Evolutionary conservation across 495 filamentous ascomycete genomes (phyloP).

Genomic region (Aspergillus carlsbadensis): DNA sequence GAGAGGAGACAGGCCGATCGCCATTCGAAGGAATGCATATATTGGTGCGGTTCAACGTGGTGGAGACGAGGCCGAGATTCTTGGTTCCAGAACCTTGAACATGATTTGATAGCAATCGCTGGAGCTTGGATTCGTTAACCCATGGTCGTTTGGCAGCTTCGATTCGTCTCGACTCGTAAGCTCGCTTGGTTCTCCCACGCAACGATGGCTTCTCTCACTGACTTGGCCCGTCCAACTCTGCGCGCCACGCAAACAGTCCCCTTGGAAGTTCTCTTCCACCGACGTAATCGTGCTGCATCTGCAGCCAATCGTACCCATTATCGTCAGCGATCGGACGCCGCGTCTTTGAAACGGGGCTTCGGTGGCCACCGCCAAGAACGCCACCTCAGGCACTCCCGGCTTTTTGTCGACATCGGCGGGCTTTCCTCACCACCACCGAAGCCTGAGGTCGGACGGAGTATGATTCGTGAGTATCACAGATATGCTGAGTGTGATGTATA

Average conservation of each 20-base stretch:
- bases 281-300: conserved; percentile 2
- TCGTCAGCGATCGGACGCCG: background rate
- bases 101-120: background rate
- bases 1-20: conserved; percentile 1
- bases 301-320: background rate
- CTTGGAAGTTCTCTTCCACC: background rate
- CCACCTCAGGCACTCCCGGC: conserved; percentile 18
- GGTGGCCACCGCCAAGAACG: conserved; percentile 20
- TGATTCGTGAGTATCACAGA: too few species aligned
- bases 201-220: background rate
- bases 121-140: background rate
- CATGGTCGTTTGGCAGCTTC: background rate
- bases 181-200: background rate
- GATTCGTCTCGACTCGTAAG: background rate
- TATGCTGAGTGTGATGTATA: too few species aligned
- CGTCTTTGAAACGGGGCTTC: background rate
- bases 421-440: background rate
- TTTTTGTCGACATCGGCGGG: background rate
- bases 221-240: background rate
- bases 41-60: conserved; percentile 1
- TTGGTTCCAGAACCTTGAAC: conserved; percentile 1
- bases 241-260: background rate
- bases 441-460: background rate
- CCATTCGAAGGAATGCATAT: background rate
- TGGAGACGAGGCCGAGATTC: conserved; percentile 4